phyloP scores from a whole-genome alignment of 2,329 filamentous ascomycete genomes.

The Juglanconis sp. region DNA sequence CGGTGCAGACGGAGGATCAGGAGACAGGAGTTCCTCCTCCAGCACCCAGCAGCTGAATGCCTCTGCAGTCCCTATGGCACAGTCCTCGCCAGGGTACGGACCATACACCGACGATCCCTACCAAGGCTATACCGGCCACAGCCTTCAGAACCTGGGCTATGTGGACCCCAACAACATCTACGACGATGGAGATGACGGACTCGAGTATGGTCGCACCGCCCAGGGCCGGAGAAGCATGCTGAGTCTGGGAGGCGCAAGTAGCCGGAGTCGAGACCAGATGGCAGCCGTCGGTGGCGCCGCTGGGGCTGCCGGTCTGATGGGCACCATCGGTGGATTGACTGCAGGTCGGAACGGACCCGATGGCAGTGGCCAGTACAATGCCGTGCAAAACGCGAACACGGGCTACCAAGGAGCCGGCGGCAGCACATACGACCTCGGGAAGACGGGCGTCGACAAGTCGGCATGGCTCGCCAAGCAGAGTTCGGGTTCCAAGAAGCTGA shows the following conservation, averaged over 20 bases:
- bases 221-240: slow-evolving; percentile 56
- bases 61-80: slow-evolving; percentile 29
- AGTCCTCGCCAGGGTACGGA: slow-evolving; percentile 34
- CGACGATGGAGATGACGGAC: slow-evolving; percentile 85
- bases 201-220: slow-evolving; percentile 49
- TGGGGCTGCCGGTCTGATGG: slow-evolving; percentile 39
- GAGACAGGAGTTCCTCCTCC: slow-evolving; percentile 40
- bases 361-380: slow-evolving; percentile 54
- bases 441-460: slow-evolving; percentile 54
- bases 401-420: slow-evolving; percentile 29
- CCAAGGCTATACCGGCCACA: slow-evolving; percentile 52
- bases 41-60: slow-evolving; percentile 38
- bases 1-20: slow-evolving; percentile 10
- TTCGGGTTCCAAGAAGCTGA: slow-evolving; percentile 61
- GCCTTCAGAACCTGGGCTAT: slow-evolving; percentile 49
- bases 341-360: slow-evolving; percentile 28
- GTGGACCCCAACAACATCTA: slow-evolving; percentile 77
- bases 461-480: slow-evolving; percentile 61
- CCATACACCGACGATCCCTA: slow-evolving; percentile 65
- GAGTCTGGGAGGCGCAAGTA: slow-evolving; percentile 49
- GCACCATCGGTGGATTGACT: slow-evolving; percentile 37
- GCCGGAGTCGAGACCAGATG: slow-evolving; percentile 31
- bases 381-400: slow-evolving; percentile 39
- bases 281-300: slow-evolving; percentile 44
- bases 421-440: slow-evolving; percentile 31